phyloP scores from a whole-genome alignment of 2,329 filamentous ascomycete species.

The Ophiostoma tasmaniense region DNA sequence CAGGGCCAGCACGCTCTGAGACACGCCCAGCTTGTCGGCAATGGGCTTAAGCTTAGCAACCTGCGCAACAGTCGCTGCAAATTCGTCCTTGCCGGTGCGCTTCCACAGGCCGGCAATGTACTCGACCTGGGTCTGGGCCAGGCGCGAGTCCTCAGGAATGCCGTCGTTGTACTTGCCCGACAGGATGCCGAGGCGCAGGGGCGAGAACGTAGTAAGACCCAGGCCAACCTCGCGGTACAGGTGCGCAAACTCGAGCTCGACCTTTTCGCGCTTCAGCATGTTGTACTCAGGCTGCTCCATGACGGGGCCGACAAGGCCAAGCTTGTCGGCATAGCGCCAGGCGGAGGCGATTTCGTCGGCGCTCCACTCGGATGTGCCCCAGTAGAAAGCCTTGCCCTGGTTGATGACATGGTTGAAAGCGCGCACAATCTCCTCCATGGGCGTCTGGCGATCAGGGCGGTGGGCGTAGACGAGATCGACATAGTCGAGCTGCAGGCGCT shows the following conservation, averaged over 20 bases:
- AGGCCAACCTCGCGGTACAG: conserved; percentile 49
- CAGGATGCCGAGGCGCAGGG: conserved; percentile 47
- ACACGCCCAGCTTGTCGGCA: conserved; percentile 55
- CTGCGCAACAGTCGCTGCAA: conserved; percentile 44
- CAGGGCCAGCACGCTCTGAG: conserved; percentile 46
- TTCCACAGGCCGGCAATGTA: conserved; percentile 48
- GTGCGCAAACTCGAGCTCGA: conserved; percentile 45
- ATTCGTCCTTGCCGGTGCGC: conserved; percentile 44
- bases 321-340: conserved; percentile 49
- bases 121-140: conserved; percentile 46
- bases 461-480: conserved; percentile 58
- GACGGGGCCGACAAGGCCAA: conserved; percentile 53
- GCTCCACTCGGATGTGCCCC: conserved; percentile 63
- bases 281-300: conserved; percentile 64
- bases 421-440: conserved; percentile 55
- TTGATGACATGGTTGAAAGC: conserved; percentile 41
- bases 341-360: conserved; percentile 59
- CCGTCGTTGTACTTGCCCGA: conserved; percentile 58
- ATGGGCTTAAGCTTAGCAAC: conserved; percentile 53
- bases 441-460: conserved; percentile 47
- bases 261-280: conserved; percentile 48
- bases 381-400: conserved; percentile 63
- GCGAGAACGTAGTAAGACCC: conserved; percentile 45
- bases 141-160: conserved; percentile 52
- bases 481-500: conserved; percentile 55